Percentiles rank a stretch among this genome's conserved stretches.
phyloP scores from a whole-genome alignment of 148 eudicot genomes.

The Camellia japonica region DNA sequence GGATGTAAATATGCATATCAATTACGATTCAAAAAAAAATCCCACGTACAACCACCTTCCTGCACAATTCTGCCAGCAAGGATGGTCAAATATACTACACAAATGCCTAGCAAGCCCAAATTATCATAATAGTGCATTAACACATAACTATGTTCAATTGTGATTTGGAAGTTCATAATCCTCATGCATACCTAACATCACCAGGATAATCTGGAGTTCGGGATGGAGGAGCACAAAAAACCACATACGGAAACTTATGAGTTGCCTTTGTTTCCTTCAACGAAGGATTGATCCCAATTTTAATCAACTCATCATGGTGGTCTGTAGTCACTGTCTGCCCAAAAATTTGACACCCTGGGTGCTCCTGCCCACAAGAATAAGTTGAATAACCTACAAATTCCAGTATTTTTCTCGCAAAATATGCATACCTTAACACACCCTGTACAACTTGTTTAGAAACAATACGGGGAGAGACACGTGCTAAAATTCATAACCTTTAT shows the following conservation, averaged over 20 bases:
- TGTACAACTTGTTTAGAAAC: neutral
- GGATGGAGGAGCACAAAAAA: slow-evolving; percentile 90
- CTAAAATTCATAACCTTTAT: too few species aligned
- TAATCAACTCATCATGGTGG: slow-evolving; percentile 75
- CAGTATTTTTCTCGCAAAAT: neutral
- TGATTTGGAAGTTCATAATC: neutral
- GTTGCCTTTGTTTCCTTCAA: slow-evolving; percentile 47
- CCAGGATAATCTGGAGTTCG: slow-evolving; percentile 62
- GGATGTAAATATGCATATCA: neutral
- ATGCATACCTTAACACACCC: neutral
- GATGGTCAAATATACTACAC: neutral
- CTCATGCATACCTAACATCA: slow-evolving; percentile 57
- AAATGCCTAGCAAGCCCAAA: neutral
- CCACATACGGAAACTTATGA: slow-evolving; percentile 61
- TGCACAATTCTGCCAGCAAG: neutral
- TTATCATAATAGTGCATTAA: neutral
- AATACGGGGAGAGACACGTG: neutral
- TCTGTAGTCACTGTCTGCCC: slow-evolving; percentile 68
- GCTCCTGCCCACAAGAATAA: slow-evolving; percentile 43
- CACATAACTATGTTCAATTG: neutral
- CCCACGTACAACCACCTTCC: neutral
- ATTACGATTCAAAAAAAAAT: neutral
- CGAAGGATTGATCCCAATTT: slow-evolving; percentile 64
- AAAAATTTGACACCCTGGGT: slow-evolving; percentile 60
- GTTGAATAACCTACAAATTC: neutral